Base-by-base conservation (phyloP, 1,139 yeast species). In the Sugiyamaella xylanicola region DNA sequence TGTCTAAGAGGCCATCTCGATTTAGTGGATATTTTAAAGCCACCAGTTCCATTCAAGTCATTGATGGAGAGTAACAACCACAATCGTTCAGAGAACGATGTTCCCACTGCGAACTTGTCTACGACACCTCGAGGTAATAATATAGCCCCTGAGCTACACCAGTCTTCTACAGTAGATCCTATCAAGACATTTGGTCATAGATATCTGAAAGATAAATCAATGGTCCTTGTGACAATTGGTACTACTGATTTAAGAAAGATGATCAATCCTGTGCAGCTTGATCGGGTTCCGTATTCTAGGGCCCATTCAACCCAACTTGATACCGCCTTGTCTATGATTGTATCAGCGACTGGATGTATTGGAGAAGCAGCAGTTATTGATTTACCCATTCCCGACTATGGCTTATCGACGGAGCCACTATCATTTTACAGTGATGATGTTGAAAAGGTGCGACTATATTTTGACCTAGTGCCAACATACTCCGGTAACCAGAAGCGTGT, bases 381-480 rank as follows among this genome's bases (percentile, higher is more conserved):
- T 65, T 76, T 93, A 61, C 98, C 98, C 1, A 74, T 90, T 48
- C 93, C 89, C 65, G 95, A 88, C 64, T 85, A 82, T 54, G 90
- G 88, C 2, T 78, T 84, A 60, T 85, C 92, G 4, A 81, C 92
- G 3, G 98, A 91, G 64, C 95, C 97, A 7, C 79, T 92, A 48
- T 77, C 86, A 8, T 90, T 93, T 72, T 85, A 85, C 60, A 80
- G 90, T 57, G 74, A 78, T 8, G 64, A 73, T 45, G 43, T 61
- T 3, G 77, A 77, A 43, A 77, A 86, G 2, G 75, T 80, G 46
- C 83, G 85, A 59, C 71, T 93, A 32, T 82, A 84, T 43, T 93
- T 93, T 72, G 98, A 93, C 70, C 80, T 93, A 59, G 91, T 92
- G 20, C 97, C 97, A n/a, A 90, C 98, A 0, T 92, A 91, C 69